Evolutionary conservation across 2,329 filamentous ascomycete genomes (phyloP), one percentile per base, ranked within the genome.

Genomic region (Talaromyces sp.): DNA sequence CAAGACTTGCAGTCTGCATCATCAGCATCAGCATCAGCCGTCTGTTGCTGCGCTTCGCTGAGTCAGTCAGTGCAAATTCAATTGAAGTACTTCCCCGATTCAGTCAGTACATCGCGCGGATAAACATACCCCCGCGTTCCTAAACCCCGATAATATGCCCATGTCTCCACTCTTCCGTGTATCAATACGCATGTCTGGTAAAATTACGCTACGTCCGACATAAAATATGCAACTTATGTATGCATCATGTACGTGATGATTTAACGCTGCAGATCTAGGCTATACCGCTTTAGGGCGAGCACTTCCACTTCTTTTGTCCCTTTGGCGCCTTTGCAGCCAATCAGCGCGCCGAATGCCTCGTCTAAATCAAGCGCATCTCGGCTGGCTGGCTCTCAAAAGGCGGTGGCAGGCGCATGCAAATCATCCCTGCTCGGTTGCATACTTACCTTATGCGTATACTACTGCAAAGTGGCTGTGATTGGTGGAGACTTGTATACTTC

Each of bases 61-160:
- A 36, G 10, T 22, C n/a, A n/a, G 17, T 34, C 17, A 36, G 25
- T 22, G 27, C 51, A 10, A 34, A 36, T 36, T 36, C 53, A n/a
- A 11, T 22, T 6, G 8, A 58, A 65, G 64, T 65, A 58, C 64
- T 65, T 65, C 19, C 64, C 64, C 15, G 27, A 65, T 65, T 31
- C 7, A 25, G 64, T 58, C 40, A 62, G 43, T 36, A 62, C 64
- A 36, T 15, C 8, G 36, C 1, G 19, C 61, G 61, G 61, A 63
- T 36, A 63, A 58, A 63, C 15, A 19, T 56, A 13, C 5, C 4
- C 17, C 53, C 53, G 53, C 17, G 29, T 31, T 19, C 27, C 15
- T 11, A 3, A 31, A n/a, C 3, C 49, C 49, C 27, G 51, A 49
- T 49, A 25, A 19, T 34, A 34, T 29, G n/a, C 29, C 31, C 10